A percentile compares a stretch with the other conserved stretches of the same genome.
Conservation (phyloP, 164 flowering plant genomes). For the Magnolia changhungtana region DNA sequence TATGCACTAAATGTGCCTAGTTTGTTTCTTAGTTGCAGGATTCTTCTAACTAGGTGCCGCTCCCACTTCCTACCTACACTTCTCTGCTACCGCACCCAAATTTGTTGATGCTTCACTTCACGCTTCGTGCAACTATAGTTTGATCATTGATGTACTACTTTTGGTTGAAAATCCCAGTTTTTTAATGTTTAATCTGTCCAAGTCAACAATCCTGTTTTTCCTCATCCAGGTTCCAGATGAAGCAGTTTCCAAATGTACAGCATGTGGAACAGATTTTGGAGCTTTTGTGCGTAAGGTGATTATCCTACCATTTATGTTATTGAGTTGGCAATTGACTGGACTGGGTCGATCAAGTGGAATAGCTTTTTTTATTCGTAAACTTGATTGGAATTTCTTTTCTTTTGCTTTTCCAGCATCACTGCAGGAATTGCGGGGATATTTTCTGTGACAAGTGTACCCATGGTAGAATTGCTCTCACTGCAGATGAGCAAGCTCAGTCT, state of each 20-base stretch:
- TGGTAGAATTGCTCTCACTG: conserved; percentile 87
- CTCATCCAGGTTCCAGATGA: conserved; percentile 83
- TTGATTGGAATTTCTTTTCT: conserved; percentile 10
- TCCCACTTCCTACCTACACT: not conserved
- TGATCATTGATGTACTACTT: no score
- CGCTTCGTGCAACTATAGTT: not conserved
- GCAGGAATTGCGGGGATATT: conserved; percentile 96
- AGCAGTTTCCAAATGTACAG: conserved; percentile 79
- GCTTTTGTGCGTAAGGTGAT: conserved; percentile 79
- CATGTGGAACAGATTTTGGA: conserved; percentile 78
- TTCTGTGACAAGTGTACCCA: conserved; percentile 97
- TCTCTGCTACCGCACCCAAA: not conserved
- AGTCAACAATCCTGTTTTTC: not conserved
- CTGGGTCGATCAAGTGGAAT: not conserved
- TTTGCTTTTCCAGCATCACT: conserved; percentile 67
- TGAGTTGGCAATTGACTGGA: not conserved
- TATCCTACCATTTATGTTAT: not conserved
- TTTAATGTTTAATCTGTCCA: not conserved
- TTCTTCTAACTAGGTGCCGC: not conserved
- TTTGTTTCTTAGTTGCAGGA: not conserved
- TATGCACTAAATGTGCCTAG: no score
- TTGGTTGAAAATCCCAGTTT: not conserved
- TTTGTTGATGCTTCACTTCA: no score
- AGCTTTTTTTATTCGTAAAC: conserved; percentile 3
- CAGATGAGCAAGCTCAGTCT: conserved; percentile 80